A percentile compares a stretch with the other conserved stretches of the same genome.
These are phyloP conservation scores for Telopea speciosissima DNA, from an alignment of 177 flowering plant genomes.

Conservation along the genomic window DNA sequence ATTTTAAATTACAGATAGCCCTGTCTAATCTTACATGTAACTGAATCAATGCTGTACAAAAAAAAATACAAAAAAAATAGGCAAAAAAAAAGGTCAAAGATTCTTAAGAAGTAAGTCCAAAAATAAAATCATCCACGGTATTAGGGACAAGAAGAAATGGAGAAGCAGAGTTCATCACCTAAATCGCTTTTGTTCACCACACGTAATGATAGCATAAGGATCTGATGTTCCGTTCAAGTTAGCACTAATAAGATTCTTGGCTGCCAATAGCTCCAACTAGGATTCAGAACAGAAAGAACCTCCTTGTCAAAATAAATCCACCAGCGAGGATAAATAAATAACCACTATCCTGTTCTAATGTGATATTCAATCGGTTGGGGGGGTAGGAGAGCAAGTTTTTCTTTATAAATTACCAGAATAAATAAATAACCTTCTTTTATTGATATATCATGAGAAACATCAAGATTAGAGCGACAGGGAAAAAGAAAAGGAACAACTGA, in stretches of 20 bases:
- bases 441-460: background rate
- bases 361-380: too few relatives aligned
- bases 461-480: too few relatives aligned
- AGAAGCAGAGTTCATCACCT: slow-evolving; percentile 42
- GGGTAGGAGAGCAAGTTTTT: too few relatives aligned
- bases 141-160: slow-evolving; percentile 2
- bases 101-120: background rate
- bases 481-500: background rate
- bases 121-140: background rate
- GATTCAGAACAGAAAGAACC: slow-evolving; percentile 12
- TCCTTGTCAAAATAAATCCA: background rate
- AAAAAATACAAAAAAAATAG: too few relatives aligned
- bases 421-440: background rate
- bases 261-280: slow-evolving; percentile 90
- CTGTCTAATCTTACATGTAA: too few relatives aligned
- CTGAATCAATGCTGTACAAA: too few relatives aligned
- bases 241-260: slow-evolving; percentile 93
- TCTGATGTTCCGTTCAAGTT: slow-evolving; percentile 98
- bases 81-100: too few relatives aligned
- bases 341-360: too few relatives aligned
- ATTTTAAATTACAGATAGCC: too few relatives aligned
- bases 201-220: slow-evolving; percentile 97
- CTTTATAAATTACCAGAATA: background rate
- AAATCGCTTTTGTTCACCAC: slow-evolving; percentile 84
- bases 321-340: background rate